Conservation (phyloP, 2,329 filamentous ascomycete genomes). For the Aspergillus pseudoterreus region DNA sequence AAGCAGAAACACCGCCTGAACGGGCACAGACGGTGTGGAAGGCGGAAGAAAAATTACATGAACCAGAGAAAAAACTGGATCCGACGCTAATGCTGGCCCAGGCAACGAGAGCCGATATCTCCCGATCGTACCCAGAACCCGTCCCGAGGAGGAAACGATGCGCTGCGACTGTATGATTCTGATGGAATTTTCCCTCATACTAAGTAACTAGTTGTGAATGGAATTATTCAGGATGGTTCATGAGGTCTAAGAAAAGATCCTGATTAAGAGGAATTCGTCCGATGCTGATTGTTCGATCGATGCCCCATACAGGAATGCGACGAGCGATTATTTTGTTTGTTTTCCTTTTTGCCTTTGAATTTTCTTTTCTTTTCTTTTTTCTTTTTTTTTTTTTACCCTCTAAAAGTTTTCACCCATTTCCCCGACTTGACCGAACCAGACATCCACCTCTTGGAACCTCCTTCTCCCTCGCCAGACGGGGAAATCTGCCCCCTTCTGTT, state of each 20-base stretch:
- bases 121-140: conserved; percentile 29
- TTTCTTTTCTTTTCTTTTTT: background rate
- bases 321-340: background rate
- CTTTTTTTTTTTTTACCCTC: background rate
- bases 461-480: conserved; percentile 18
- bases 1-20: no score
- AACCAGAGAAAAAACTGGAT: conserved; percentile 14
- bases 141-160: conserved; percentile 6
- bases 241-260: background rate
- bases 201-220: no score
- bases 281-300: background rate
- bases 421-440: conserved; percentile 13
- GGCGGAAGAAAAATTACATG: conserved; percentile 9
- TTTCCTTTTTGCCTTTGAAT: background rate
- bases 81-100: conserved; percentile 22
- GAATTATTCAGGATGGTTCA: background rate
- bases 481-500: conserved; percentile 23
- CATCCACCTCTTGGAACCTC: conserved; percentile 12
- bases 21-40: background rate
- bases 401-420: conserved; percentile 2
- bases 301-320: no score
- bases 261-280: background rate
- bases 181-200: background rate
- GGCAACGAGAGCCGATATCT: conserved; percentile 36
- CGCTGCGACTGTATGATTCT: background rate